A percentile compares a stretch with the other conserved stretches of the same genome.
Evolutionary conservation across 352 stramenopile genomes (phyloP).

Genomic region (Phytophthora constricta): DNA sequence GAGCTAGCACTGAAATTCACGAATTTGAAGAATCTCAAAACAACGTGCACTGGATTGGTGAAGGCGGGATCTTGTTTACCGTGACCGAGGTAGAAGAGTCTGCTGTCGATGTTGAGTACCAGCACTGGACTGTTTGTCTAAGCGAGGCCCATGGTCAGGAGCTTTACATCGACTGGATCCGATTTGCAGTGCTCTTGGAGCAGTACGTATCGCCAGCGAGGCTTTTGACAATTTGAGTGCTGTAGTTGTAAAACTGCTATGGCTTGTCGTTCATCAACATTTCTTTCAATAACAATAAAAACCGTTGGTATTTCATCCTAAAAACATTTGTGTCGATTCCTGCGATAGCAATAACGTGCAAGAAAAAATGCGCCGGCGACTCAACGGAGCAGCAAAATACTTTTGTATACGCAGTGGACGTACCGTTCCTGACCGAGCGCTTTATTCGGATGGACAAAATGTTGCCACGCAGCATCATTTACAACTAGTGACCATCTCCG

Average conservation of each 20-base stretch:
- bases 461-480: too few relatives aligned
- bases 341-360: too few relatives aligned
- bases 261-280: too few relatives aligned
- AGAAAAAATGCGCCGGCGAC: too few relatives aligned
- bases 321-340: too few relatives aligned
- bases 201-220: conserved; percentile 16
- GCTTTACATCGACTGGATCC: conserved; percentile 47
- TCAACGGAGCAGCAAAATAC: too few relatives aligned
- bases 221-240: background rate
- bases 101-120: conserved; percentile 29
- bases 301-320: too few relatives aligned
- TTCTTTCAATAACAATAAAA: too few relatives aligned
- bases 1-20: conserved; percentile 17
- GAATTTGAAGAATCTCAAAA: conserved; percentile 3
- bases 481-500: too few relatives aligned
- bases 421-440: too few relatives aligned
- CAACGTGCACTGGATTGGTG: conserved; percentile 24
- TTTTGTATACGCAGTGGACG: too few relatives aligned
- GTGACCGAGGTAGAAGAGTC: conserved; percentile 24
- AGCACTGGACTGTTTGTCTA: conserved; percentile 30
- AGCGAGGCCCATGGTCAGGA: conserved; percentile 43
- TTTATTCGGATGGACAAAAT: too few relatives aligned
- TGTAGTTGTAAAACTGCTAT: background rate
- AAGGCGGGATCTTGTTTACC: conserved; percentile 27
- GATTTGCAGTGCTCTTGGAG: background rate